Base-by-base conservation (phyloP, 169 alveolate genomes). In the Cryptosporidium ryanae region DNA sequence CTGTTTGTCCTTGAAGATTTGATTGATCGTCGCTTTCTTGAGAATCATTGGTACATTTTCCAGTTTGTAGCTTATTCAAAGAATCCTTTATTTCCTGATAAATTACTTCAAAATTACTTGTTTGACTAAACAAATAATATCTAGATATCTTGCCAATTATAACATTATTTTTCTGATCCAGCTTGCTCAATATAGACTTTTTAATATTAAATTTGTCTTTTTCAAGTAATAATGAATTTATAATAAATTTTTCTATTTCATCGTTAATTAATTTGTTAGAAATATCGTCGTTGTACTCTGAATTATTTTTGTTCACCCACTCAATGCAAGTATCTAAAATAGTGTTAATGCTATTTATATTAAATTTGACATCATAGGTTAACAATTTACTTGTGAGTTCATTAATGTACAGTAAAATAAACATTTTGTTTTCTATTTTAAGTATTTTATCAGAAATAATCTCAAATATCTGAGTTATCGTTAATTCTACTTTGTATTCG, bases 221-320 rank as follows among this genome's bases (percentile, higher is more conserved):
- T 17, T 17, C 55, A 1, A 68, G 43, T 12, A 29, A 23, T 27
- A 54, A 29, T n/a, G 55, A 32, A n/a, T 31, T 68, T 2, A 68
- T 48, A 17, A 68, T 64, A 5, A 68, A 34, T 44, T 68, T 68
- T 38, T 68, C 83, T 23, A 68, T 49, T 38, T 68, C 67, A 1
- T 31, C 23, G 31, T 68, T 68, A 54, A 68, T 32, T 52, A 68
- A 38, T 34, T 64, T 68, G 49, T 27, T 27, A 2, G n/a, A 23
- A 44, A 21, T 52, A 49, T 68, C 83, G 5, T 15, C 32, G 18
- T 54, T 34, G 18, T 52, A 10, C 10, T 29, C 23, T n/a, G 31
- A 17, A 2, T 49, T 10, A 21, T 32, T 44, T 12, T 54, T 29
- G 18, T 68, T 68, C 31, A 68, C 18, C 83, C 65, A 54, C 1